Evolutionary conservation across 1,139 yeast species (phyloP).

Genomic region (Lodderomyces orthopsilosis): DNA sequence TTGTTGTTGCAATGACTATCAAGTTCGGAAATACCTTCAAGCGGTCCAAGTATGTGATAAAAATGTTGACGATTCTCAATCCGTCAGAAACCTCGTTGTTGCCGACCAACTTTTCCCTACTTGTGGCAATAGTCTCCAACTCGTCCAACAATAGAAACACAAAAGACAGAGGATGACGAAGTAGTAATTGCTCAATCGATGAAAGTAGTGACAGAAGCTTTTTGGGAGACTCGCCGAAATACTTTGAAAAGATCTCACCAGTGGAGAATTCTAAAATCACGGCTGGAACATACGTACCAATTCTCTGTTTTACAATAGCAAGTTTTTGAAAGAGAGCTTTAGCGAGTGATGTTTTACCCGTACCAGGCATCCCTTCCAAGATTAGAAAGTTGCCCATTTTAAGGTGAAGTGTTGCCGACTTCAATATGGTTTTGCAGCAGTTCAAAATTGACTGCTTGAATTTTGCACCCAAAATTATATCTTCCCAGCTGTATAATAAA

Average conservation of each 20-base stretch:
- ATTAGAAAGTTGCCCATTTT: conserved; percentile 4
- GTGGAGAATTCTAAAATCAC: conserved; percentile 32
- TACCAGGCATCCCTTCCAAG: conserved; percentile 20
- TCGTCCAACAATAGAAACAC: conserved; percentile 35
- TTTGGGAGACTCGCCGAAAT: conserved; percentile 41
- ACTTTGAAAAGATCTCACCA: conserved; percentile 35
- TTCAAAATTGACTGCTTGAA: conserved; percentile 23
- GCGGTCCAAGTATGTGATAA: conserved; percentile 33
- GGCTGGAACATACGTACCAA: conserved; percentile 9
- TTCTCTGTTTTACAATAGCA: conserved; percentile 16
- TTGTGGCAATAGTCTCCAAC: conserved; percentile 37
- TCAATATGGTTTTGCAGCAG: conserved; percentile 14
- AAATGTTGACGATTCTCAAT: conserved; percentile 35
- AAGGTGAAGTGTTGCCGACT: background rate
- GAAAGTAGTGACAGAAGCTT: conserved; percentile 29
- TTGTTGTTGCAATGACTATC: conserved; percentile 33
- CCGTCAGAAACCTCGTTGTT: conserved; percentile 17
- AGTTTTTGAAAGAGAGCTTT: conserved; percentile 37
- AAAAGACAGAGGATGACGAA: conserved; percentile 14
- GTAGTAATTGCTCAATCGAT: conserved; percentile 22
- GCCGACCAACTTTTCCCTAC: conserved; percentile 25
- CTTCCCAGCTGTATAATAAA: conserved; percentile 21
- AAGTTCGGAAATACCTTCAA: conserved; percentile 26
- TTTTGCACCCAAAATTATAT: conserved; percentile 20
- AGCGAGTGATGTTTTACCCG: conserved; percentile 46